Percentiles rank a stretch among this genome's conserved stretches.
phyloP scores from a whole-genome alignment of 140 eudicot species.

The Anethum foeniculum region DNA sequence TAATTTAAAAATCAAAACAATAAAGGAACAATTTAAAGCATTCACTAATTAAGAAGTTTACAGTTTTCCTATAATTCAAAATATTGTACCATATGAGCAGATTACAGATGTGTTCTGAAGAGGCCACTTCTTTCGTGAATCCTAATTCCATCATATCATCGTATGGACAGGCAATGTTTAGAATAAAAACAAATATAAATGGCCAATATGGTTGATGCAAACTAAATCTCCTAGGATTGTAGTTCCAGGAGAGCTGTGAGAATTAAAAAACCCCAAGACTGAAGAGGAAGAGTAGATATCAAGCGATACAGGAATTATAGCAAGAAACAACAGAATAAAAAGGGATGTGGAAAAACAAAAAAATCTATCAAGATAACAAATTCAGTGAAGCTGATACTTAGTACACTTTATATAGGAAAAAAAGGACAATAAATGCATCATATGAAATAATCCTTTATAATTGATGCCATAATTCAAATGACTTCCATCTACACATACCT shows the following conservation, averaged over 20 bases:
- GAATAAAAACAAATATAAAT: not conserved
- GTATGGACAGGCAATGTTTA: not conserved
- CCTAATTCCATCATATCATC: not conserved
- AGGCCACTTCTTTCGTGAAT: not conserved
- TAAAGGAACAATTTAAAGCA: not conserved
- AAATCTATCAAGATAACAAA: not conserved
- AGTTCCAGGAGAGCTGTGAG: not conserved
- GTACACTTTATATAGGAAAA: not conserved
- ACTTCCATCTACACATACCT: slow-evolving; percentile 41
- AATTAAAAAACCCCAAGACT: not conserved
- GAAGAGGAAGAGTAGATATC: not conserved
- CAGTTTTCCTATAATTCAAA: too few species aligned
- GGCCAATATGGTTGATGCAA: not conserved
- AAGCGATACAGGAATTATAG: not conserved
- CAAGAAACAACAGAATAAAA: not conserved
- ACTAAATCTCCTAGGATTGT: not conserved
- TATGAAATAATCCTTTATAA: not conserved
- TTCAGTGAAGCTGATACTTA: not conserved
- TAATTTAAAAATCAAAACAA: not conserved
- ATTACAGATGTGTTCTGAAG: not conserved
- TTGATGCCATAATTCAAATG: not conserved
- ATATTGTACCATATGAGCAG: not conserved
- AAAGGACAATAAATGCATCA: not conserved
- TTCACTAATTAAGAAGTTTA: not conserved
- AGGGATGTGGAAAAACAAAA: not conserved